phyloP scores from a whole-genome alignment of 129 eudicot genomes.

The Glebionis coronaria region DNA sequence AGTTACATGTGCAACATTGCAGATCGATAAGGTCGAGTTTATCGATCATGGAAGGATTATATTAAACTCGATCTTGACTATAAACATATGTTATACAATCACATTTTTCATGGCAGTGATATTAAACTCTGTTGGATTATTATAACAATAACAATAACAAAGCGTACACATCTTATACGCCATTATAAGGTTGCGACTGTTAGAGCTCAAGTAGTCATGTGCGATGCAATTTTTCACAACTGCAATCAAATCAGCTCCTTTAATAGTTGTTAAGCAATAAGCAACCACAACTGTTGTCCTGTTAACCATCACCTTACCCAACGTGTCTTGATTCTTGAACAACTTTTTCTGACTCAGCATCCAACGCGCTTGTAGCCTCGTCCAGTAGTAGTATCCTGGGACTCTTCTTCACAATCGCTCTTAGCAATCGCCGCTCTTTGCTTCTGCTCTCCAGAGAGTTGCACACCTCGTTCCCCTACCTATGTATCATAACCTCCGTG shows the following conservation, averaged over 20 bases:
- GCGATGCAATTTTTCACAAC: constrained; percentile 8
- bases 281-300: constrained; percentile 11
- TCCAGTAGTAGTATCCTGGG: constrained; percentile 12
- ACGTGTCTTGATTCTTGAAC: constrained; percentile 14
- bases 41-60: too few relatives aligned
- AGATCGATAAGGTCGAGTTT: too few relatives aligned
- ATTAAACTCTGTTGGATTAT: too few relatives aligned
- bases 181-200: not conserved
- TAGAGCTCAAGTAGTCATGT: constrained; percentile 7
- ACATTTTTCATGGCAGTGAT: too few relatives aligned
- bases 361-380: constrained; percentile 14
- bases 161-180: too few relatives aligned
- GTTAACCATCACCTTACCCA: constrained; percentile 14
- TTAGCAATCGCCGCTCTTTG: constrained; percentile 14
- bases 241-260: constrained; percentile 8
- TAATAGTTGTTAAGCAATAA: constrained; percentile 11
- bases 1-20: too few relatives aligned
- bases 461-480: constrained; percentile 15
- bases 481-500: constrained; percentile 24
- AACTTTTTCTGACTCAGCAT: constrained; percentile 11
- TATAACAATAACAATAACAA: too few relatives aligned
- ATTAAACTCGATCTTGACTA: too few relatives aligned
- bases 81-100: too few relatives aligned
- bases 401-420: constrained; percentile 14
- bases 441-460: constrained; percentile 7